Percentiles rank a stretch among this genome's conserved stretches.
These are phyloP conservation scores for Rhynchosporium graminicola DNA, from an alignment of 2,329 filamentous ascomycete species.

Conservation along the genomic window DNA sequence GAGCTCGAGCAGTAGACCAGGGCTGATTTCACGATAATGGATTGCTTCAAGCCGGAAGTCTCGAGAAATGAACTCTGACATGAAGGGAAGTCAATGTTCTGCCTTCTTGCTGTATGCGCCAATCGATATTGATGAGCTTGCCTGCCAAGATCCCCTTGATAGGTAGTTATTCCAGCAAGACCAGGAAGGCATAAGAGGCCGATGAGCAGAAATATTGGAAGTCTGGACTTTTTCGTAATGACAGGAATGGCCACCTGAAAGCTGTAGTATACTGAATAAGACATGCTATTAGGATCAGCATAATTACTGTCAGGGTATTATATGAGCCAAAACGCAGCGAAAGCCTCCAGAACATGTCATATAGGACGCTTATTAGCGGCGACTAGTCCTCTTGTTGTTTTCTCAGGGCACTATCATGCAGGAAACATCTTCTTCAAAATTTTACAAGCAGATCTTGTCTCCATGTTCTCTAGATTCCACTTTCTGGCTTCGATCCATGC, in stretches of 20 bases:
- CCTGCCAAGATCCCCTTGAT: background rate
- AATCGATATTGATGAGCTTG: background rate
- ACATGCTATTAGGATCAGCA: background rate
- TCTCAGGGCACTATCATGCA: no score
- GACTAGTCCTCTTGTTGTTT: background rate
- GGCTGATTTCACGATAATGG: background rate
- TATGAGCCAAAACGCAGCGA: background rate
- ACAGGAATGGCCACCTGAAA: background rate
- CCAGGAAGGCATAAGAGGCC: background rate
- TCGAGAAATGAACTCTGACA: no score
- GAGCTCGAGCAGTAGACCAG: background rate
- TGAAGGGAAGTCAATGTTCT: background rate
- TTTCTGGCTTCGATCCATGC: background rate
- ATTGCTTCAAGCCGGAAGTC: background rate
- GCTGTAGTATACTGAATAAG: background rate
- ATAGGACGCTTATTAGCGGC: background rate
- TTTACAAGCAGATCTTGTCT: no score
- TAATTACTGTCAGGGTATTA: background rate
- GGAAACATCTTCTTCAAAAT: no score
- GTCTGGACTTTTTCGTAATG: background rate
- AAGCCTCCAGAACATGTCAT: no score
- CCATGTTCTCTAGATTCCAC: background rate
- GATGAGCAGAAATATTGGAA: background rate
- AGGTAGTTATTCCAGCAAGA: background rate
- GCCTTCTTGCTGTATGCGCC: background rate